Percentiles rank a stretch among this genome's conserved stretches.
phyloP scores from a whole-genome alignment of 31 red algal genomes.

The Asparagopsis taxiformis region DNA sequence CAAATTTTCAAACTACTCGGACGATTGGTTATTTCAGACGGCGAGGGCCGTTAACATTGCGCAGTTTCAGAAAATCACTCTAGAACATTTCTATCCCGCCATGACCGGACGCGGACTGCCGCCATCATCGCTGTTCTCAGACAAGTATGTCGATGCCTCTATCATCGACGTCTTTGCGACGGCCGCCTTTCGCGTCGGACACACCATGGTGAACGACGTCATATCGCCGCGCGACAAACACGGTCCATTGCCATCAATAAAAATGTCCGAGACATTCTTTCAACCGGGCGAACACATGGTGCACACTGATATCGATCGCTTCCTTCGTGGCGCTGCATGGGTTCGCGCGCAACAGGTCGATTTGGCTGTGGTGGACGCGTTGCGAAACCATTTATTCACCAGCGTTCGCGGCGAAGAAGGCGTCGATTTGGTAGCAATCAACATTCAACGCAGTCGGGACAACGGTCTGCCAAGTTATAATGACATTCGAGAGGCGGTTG shows the following conservation, averaged over 20 bases:
- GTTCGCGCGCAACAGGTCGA: slow-evolving; percentile 6
- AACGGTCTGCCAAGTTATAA: slow-evolving; percentile 32
- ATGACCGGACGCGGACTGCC: not conserved
- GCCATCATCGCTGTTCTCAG: slow-evolving; percentile 11
- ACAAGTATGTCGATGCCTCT: slow-evolving; percentile 15
- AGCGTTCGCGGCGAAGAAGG: slow-evolving; percentile 6
- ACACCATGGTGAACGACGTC: not conserved
- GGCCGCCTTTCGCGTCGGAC: too few species aligned
- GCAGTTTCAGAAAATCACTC: slow-evolving; percentile 20
- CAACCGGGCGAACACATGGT: not conserved
- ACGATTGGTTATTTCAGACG: slow-evolving; percentile 13
- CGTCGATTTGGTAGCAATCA: slow-evolving; percentile 29
- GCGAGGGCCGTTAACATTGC: slow-evolving; percentile 27
- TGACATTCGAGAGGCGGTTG: slow-evolving; percentile 9
- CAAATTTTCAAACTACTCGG: not conserved
- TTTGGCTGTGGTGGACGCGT: not conserved
- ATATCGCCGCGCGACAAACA: too few species aligned
- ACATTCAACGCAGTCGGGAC: slow-evolving; percentile 36
- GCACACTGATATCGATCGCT: not conserved
- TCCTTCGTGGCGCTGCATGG: not conserved
- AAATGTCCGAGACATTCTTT: slow-evolving; percentile 1
- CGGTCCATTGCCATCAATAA: slow-evolving; percentile 1
- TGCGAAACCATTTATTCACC: slow-evolving; percentile 24
- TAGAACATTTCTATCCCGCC: slow-evolving; percentile 11
- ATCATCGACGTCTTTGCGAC: slow-evolving; percentile 14